A percentile compares a stretch with the other conserved stretches of the same genome.
phyloP scores from a whole-genome alignment of 2,329 filamentous ascomycete species.

The Monascus ruber region DNA sequence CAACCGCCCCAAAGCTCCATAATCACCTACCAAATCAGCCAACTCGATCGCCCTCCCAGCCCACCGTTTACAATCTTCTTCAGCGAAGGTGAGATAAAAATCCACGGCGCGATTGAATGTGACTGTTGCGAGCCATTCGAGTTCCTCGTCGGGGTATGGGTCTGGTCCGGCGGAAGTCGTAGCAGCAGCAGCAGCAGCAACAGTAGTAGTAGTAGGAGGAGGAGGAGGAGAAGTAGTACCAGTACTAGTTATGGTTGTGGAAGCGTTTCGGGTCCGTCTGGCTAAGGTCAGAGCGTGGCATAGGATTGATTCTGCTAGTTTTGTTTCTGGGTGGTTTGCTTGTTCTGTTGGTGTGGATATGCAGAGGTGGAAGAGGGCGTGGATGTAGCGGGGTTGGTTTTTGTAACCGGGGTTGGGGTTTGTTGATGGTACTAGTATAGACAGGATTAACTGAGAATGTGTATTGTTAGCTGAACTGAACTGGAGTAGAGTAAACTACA shows the following conservation, averaged over 20 bases:
- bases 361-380: constrained; percentile 62
- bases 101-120: constrained; percentile 48
- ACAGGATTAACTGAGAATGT: constrained; percentile 46
- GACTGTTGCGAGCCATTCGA: constrained; percentile 46
- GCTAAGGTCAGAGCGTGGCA: constrained; percentile 21
- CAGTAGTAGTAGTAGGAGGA: too few species aligned
- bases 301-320: constrained; percentile 22
- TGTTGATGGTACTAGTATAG: constrained; percentile 33
- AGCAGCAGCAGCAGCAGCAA: constrained; percentile 2
- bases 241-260: neutral
- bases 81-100: constrained; percentile 28
- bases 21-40: constrained; percentile 15
- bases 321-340: constrained; percentile 5
- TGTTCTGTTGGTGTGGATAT: constrained; percentile 20
- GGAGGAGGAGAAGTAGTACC: neutral
- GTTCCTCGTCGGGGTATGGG: constrained; percentile 42
- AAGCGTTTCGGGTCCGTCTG: neutral
- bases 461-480: constrained; percentile 49
- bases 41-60: constrained; percentile 24
- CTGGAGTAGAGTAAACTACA: too few species aligned
- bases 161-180: constrained; percentile 10
- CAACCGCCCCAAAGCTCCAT: constrained; percentile 12
- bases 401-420: constrained; percentile 13
- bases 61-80: constrained; percentile 24
- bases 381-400: constrained; percentile 63